These are phyloP conservation scores for Alternaria ventricosa DNA, from an alignment of 2,329 filamentous ascomycete genomes.

Conservation along the genomic window DNA sequence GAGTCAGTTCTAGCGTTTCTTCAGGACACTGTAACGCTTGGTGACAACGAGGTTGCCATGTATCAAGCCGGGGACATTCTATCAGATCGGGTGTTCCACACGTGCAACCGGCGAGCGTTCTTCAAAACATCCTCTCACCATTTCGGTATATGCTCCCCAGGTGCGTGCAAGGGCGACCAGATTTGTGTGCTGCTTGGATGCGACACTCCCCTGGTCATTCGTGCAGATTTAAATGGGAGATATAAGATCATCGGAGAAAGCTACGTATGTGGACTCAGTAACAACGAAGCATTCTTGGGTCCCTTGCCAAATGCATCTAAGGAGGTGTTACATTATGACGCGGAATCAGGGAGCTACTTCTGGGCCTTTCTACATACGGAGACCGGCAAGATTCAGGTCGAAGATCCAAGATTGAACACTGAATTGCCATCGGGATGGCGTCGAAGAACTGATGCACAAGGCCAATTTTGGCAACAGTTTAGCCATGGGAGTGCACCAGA, in stretches of 20 bases:
- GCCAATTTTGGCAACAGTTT: fast-evolving
- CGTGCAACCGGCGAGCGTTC: background rate
- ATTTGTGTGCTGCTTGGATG: background rate
- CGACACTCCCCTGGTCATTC: background rate
- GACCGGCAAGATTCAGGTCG: background rate
- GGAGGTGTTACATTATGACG: background rate
- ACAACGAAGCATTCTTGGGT: background rate
- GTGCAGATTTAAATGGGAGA: background rate
- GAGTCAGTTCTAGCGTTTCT: background rate
- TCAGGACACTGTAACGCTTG: background rate
- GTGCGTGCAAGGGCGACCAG: background rate
- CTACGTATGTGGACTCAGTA: background rate
- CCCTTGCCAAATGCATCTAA: background rate
- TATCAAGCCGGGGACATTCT: too few species aligned
- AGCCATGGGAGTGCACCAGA: background rate
- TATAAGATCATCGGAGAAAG: background rate
- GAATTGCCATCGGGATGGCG: background rate
- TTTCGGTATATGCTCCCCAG: background rate
- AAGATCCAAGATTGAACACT: background rate
- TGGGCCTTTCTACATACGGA: background rate
- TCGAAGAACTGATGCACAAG: background rate
- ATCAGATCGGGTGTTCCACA: too few species aligned
- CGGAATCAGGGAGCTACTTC: background rate
- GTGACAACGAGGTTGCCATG: background rate
- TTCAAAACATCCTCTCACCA: background rate